Conservation (phyloP, 768 basidiomycete genomes). For the Strobilomyces dryophilus region DNA sequence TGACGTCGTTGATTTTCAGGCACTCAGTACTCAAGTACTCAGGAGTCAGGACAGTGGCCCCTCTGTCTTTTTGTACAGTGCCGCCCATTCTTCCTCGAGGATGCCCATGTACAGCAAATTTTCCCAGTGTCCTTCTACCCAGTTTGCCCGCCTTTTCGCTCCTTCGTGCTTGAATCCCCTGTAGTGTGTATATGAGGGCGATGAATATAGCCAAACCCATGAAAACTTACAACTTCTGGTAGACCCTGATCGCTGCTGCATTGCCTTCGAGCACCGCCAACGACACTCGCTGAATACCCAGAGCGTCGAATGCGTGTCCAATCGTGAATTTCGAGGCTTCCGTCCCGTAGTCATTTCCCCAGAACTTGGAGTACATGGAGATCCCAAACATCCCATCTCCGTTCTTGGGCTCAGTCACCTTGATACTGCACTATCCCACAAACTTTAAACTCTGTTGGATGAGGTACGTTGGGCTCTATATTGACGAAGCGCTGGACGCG, state of each 20-base stretch:
- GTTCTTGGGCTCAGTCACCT: slow-evolving; percentile 20
- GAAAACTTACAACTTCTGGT: slow-evolving; percentile 28
- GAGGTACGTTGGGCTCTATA: slow-evolving; percentile 1
- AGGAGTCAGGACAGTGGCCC: too few species aligned
- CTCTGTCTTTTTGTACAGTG: background rate
- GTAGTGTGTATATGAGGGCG: background rate
- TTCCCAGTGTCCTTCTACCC: slow-evolving; percentile 32
- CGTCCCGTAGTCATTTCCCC: slow-evolving; percentile 34
- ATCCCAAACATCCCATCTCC: slow-evolving; percentile 25
- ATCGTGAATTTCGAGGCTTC: slow-evolving; percentile 34
- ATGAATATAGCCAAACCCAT: background rate
- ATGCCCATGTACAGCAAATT: slow-evolving; percentile 33
- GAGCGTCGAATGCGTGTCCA: slow-evolving; percentile 27
- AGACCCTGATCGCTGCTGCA: slow-evolving; percentile 19
- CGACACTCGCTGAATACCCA: slow-evolving; percentile 30
- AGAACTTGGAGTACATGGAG: slow-evolving; percentile 19
- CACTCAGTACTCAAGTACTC: background rate
- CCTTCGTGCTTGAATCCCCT: slow-evolving; percentile 36
- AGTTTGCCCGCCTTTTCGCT: slow-evolving; percentile 25
- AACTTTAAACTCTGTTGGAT: slow-evolving; percentile 6
- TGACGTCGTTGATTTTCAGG: background rate
- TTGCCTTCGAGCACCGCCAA: slow-evolving; percentile 21
- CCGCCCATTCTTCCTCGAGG: slow-evolving; percentile 31
- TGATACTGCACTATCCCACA: slow-evolving; percentile 13
- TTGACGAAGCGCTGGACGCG: slow-evolving; percentile 8